Evolutionary conservation across 2,329 filamentous ascomycete genomes (phyloP).

Genomic region (Apiospora saccharicola): DNA sequence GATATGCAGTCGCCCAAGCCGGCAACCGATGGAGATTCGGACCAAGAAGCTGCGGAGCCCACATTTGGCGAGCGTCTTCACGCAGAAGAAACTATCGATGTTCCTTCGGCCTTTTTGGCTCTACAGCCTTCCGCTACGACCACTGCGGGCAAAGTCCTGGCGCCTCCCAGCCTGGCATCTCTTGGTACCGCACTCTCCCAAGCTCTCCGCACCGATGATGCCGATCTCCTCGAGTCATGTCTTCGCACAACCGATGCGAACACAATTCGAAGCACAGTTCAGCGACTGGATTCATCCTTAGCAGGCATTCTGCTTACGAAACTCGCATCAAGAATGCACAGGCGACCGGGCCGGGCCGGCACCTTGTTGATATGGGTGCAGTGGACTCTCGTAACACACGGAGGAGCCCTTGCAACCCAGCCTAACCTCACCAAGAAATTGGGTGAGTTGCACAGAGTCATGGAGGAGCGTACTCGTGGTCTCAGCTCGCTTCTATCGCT

Average conservation of each 20-base stretch:
- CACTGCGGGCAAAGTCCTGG: constrained; percentile 56
- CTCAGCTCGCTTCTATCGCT: constrained; percentile 83
- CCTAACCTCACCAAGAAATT: constrained; percentile 83
- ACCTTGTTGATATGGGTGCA: constrained; percentile 95
- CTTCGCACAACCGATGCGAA: constrained; percentile 79
- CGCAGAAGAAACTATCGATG: constrained; percentile 78
- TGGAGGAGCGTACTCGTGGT: constrained; percentile 84
- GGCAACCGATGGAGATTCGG: constrained; percentile 48
- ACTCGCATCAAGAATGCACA: constrained; percentile 85
- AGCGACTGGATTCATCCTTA: constrained; percentile 85
- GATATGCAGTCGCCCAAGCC: constrained; percentile 39
- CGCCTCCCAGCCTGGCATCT: constrained; percentile 76
- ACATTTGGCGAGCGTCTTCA: constrained; percentile 89
- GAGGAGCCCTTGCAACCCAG: constrained; percentile 87
- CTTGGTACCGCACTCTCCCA: constrained; percentile 93
- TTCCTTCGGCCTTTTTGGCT: constrained; percentile 65
- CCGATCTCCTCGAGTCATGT: constrained; percentile 88
- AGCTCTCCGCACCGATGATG: constrained; percentile 90
- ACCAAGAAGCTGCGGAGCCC: constrained; percentile 62
- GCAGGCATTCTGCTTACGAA: constrained; percentile 81
- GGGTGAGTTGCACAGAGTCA: constrained; percentile 80
- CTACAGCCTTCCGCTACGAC: constrained; percentile 49
- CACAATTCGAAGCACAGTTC: constrained; percentile 87
- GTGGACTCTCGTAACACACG: constrained; percentile 91
- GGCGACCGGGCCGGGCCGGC: constrained; percentile 86